Evolutionary conservation across 139 green algal genomes (phyloP).

Genomic region (Mychonastes homosphaera): DNA sequence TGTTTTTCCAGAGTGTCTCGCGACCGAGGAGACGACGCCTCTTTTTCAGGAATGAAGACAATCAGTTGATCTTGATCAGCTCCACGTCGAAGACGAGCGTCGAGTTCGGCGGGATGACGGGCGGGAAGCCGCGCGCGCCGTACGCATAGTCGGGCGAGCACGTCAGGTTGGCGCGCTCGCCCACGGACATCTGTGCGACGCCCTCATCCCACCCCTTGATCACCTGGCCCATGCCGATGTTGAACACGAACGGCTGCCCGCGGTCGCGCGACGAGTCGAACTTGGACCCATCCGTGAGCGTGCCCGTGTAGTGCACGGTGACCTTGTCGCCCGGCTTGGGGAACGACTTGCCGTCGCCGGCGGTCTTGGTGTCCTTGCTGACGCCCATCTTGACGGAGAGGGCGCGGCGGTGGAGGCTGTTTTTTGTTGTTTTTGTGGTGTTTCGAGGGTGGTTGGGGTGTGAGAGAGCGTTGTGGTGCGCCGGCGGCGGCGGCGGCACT

Average conservation of each 20-base stretch:
- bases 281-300: constrained; percentile 52
- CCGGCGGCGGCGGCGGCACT: no score
- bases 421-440: no score
- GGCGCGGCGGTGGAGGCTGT: constrained; percentile 13
- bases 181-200: constrained; percentile 48
- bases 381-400: constrained; percentile 17
- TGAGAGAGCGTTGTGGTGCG: no score
- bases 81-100: constrained; percentile 67
- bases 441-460: no score
- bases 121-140: neutral
- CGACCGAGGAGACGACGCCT: no score
- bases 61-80: constrained; percentile 36
- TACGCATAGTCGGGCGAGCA: constrained; percentile 49
- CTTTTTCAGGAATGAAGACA: no score
- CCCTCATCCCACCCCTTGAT: constrained; percentile 58
- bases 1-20: no score
- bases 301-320: constrained; percentile 50
- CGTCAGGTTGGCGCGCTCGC: constrained; percentile 47
- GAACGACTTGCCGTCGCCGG: constrained; percentile 29
- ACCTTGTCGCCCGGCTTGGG: constrained; percentile 34
- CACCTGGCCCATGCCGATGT: constrained; percentile 40
- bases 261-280: constrained; percentile 48
- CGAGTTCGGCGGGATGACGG: constrained; percentile 42
- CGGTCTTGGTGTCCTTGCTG: constrained; percentile 3
- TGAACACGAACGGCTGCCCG: constrained; percentile 41